These are phyloP conservation scores for Claviceps lovelessii DNA, from an alignment of 2,329 filamentous ascomycete genomes.

Conservation along the genomic window DNA sequence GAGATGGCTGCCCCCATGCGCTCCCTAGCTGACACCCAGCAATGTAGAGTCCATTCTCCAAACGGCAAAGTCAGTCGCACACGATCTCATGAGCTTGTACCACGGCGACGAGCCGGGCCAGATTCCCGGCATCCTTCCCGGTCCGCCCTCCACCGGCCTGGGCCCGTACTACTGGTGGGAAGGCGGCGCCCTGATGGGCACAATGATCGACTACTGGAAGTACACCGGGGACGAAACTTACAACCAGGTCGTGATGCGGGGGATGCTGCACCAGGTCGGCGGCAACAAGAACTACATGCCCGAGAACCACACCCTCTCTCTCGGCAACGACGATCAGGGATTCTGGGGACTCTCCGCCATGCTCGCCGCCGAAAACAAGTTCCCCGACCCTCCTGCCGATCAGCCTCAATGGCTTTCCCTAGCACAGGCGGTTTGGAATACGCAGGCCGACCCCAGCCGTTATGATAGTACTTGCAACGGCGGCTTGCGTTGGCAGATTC, in stretches of 20 bases:
- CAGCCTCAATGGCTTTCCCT: constrained; percentile 39
- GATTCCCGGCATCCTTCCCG: constrained; percentile 24
- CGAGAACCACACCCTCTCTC: constrained; percentile 30
- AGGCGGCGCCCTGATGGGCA: constrained; percentile 44
- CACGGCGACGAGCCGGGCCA: constrained; percentile 22
- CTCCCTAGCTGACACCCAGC: no score
- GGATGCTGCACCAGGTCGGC: constrained; percentile 37
- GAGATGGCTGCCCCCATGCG: no score
- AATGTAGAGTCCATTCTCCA: constrained; percentile 15
- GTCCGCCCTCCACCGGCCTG: constrained; percentile 17
- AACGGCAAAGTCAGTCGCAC: constrained; percentile 18
- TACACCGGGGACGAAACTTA: constrained; percentile 43
- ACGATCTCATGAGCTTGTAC: constrained; percentile 24
- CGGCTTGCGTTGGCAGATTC: constrained; percentile 65
- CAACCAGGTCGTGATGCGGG: constrained; percentile 36
- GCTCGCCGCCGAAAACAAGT: constrained; percentile 40
- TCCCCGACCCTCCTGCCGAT: constrained; percentile 34
- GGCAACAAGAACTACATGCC: constrained; percentile 40
- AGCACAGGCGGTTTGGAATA: constrained; percentile 49
- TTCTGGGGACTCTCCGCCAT: constrained; percentile 53
- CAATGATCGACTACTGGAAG: constrained; percentile 48
- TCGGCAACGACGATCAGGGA: constrained; percentile 50
- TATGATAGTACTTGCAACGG: constrained; percentile 39
- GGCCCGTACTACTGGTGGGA: constrained; percentile 48
- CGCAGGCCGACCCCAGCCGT: constrained; percentile 37